A percentile compares a stretch with the other conserved stretches of the same genome.
Conservation (phyloP, 805 yeast genomes). For the Huiozyma naganishii region DNA sequence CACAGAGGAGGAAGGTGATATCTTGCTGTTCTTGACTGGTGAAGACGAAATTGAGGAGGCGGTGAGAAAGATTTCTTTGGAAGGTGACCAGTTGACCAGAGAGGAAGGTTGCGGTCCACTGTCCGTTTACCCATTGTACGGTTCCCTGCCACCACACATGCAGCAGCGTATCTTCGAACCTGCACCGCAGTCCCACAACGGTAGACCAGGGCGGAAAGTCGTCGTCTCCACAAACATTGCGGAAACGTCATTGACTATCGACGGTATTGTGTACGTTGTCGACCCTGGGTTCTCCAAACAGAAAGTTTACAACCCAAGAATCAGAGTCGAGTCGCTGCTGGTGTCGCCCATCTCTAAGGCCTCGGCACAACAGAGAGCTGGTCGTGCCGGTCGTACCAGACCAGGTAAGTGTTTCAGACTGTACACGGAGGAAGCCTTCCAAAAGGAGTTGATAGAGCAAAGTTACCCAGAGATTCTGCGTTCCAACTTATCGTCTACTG, state of each 20-base stretch:
- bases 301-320: slow-evolving; percentile 92
- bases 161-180: slow-evolving; percentile 90
- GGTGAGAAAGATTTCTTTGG: slow-evolving; percentile 75
- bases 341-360: slow-evolving; percentile 97
- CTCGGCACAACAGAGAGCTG: slow-evolving; percentile 96
- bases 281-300: slow-evolving; percentile 97
- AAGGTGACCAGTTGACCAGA: slow-evolving; percentile 78
- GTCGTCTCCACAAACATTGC: slow-evolving; percentile 92
- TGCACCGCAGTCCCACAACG: slow-evolving; percentile 67
- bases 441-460: slow-evolving; percentile 87
- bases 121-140: slow-evolving; percentile 85
- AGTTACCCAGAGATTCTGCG: slow-evolving; percentile 92
- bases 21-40: slow-evolving; percentile 80
- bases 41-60: slow-evolving; percentile 98
- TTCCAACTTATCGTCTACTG: slow-evolving; percentile 84
- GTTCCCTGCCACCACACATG: slow-evolving; percentile 91
- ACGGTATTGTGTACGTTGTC: slow-evolving; percentile 93
- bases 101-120: slow-evolving; percentile 88
- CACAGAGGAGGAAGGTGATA: slow-evolving; percentile 89
- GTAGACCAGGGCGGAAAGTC: slow-evolving; percentile 90
- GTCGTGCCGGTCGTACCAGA: slow-evolving; percentile 99
- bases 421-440: slow-evolving; percentile 93
- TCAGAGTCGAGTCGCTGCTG: slow-evolving; percentile 84
- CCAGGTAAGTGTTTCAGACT: slow-evolving; percentile 96
- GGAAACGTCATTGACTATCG: slow-evolving; percentile 94